Conservation (phyloP, 495 filamentous ascomycete species). For the Astrothelium macrocarpum region DNA sequence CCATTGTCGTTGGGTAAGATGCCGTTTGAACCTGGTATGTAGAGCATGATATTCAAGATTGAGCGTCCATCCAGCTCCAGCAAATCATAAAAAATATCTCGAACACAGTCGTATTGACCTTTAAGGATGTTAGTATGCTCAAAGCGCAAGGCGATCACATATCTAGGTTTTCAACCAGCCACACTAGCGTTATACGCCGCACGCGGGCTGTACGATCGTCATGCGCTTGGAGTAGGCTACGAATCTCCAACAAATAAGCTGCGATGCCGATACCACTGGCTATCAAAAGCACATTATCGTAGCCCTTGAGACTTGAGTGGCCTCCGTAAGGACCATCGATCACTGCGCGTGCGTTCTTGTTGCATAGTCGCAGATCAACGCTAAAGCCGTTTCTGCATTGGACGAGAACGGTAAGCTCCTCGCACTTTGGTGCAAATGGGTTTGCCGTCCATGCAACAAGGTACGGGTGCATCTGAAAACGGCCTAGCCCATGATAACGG, state of each 20-base stretch:
- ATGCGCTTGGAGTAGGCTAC: background rate
- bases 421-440: background rate
- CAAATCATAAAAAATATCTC: background rate
- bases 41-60: constrained; percentile 4
- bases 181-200: background rate
- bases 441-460: constrained; percentile 3
- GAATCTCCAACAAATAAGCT: constrained; percentile 3
- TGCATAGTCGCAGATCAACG: background rate
- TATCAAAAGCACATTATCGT: constrained; percentile 5
- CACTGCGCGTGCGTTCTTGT: background rate
- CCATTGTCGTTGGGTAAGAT: background rate
- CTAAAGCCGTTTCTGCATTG: constrained; percentile 3
- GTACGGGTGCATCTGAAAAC: constrained; percentile 6
- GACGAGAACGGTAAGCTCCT: background rate
- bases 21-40: background rate
- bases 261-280: constrained; percentile 6
- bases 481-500: background rate
- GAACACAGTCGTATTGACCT: background rate
- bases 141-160: background rate
- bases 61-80: background rate
- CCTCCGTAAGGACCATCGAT: constrained; percentile 6
- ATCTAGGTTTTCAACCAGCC: background rate
- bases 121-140: background rate
- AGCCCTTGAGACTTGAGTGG: background rate
- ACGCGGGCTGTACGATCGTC: background rate